A percentile compares a stretch with the other conserved stretches of the same genome.
Evolutionary conservation across 768 basidiomycete genomes (phyloP).

Genomic region (Boletus insuetus): DNA sequence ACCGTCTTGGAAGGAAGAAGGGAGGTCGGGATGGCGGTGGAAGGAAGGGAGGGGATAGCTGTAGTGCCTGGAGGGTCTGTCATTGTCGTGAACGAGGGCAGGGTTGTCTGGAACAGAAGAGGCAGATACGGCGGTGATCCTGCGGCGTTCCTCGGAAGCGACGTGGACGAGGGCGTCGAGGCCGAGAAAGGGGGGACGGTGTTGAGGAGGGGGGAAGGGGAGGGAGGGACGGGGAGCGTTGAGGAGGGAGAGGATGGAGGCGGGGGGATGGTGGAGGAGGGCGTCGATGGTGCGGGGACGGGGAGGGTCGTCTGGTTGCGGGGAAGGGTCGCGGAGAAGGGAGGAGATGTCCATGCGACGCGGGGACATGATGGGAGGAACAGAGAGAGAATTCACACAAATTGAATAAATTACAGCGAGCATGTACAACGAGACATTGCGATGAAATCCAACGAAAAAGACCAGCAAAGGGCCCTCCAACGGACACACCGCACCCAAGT

Average conservation of each 20-base stretch:
- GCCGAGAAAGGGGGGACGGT: constrained; percentile 22
- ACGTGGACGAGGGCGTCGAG: constrained; percentile 71
- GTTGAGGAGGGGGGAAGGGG: not conserved
- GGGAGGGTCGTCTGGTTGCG: not conserved
- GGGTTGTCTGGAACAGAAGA: not conserved
- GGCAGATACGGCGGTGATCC: constrained; percentile 36
- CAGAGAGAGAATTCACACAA: not conserved
- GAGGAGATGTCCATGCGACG: constrained; percentile 75
- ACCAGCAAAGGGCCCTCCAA: constrained; percentile 61
- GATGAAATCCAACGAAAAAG: constrained; percentile 59
- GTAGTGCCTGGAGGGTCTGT: constrained; percentile 7
- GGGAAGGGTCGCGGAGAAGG: constrained; percentile 48
- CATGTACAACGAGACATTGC: constrained; percentile 93
- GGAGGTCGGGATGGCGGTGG: not conserved
- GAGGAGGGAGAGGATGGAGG: constrained; percentile 21
- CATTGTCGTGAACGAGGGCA: constrained; percentile 19
- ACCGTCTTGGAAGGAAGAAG: not conserved
- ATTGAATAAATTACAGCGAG: not conserved
- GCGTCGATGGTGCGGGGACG: constrained; percentile 16
- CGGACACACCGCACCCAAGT: constrained; percentile 83
- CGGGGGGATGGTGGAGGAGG: not conserved
- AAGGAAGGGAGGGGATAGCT: not conserved
- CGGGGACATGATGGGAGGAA: constrained; percentile 48
- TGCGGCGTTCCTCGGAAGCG: constrained; percentile 61
- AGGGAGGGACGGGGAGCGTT: constrained; percentile 3